Conservation (phyloP, 805 yeast genomes). For the Teunomyces tritomae region DNA sequence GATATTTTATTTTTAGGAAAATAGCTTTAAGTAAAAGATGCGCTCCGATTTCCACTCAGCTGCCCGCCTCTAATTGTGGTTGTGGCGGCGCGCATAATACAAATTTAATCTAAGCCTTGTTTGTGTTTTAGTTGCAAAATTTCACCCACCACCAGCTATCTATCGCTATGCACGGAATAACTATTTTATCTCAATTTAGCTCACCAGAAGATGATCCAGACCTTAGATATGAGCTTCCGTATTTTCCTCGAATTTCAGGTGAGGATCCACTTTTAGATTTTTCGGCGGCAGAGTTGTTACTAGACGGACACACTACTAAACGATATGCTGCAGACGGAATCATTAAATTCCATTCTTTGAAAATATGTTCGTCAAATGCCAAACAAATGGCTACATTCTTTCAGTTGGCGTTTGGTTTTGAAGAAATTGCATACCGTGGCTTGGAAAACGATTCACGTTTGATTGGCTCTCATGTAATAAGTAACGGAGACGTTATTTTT, state of each 20-base stretch:
- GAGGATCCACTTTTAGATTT: conserved; percentile 16
- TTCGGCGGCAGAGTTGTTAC: conserved; percentile 17
- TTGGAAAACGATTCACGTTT: conserved; percentile 64
- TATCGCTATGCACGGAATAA: neutral
- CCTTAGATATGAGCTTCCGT: conserved; percentile 16
- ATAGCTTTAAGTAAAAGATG: neutral
- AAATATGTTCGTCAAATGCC: conserved; percentile 74
- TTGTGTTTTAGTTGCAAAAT: neutral
- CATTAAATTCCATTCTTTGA: conserved; percentile 60
- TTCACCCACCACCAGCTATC: neutral
- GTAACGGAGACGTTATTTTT: conserved; percentile 52
- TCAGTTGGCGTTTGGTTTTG: conserved; percentile 59
- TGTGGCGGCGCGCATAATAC: neutral
- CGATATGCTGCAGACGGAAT: conserved; percentile 28
- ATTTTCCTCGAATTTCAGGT: conserved; percentile 11
- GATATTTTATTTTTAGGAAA: neutral
- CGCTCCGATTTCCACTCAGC: neutral
- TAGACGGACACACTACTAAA: conserved; percentile 15
- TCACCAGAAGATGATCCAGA: neutral
- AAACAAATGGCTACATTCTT: conserved; percentile 58
- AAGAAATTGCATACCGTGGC: conserved; percentile 59
- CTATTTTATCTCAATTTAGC: neutral
- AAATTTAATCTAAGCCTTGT: neutral
- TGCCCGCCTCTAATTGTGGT: neutral
- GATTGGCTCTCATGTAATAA: conserved; percentile 58